Base-by-base conservation (phyloP, 208 protist genomes). In the Acanthamoeba comandoni region DNA sequence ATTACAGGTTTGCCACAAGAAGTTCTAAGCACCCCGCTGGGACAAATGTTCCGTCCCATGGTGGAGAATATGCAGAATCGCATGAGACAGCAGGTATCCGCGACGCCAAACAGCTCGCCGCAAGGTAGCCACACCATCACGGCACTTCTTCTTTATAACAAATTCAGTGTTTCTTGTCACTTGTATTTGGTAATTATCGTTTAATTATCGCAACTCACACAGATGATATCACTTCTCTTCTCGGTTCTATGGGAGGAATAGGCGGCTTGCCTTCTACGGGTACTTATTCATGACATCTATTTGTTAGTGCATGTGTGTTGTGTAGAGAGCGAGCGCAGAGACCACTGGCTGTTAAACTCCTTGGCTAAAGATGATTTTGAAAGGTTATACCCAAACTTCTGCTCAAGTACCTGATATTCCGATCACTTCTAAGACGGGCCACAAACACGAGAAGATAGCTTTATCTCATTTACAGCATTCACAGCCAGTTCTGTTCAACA, bases 1-100 rank as follows among this genome's bases (percentile, higher is more conserved):
- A 89, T 89, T 49, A 89, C 82, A 5, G 57, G 60, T n/a, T 24
- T 89, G 57, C 82, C 82, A n/a, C 24, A 89, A 31, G 82, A 88
- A 51, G 51, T 87, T 12, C 77, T 86, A 17, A 86, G 67, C 55
- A 86, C 77, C 31, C 77, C 77, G 0, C 53, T 86, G 1, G 82
- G 82, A 0, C 49, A 39, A 2, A 89, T 89, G 82, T 75, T 89
- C 48, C 62, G 57, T 9, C 82, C 82, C 24, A 89, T 89, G 60
- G 62, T 89, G 24, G 82, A 89, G 39, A 48, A 69, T 13, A 89
- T 89, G 82, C 82, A 89, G 48, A 75, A 69, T 48, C 82, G 82
- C 60, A 73, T 69, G 82, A 65, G 58, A 65, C 58, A 65, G 58
- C 58, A 43, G 35, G 35, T 43, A 43, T 43, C 35, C 77, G 77